Evolutionary conservation across 2,329 filamentous ascomycete species (phyloP).

Genomic region (Colletotrichum tofieldiae): DNA sequence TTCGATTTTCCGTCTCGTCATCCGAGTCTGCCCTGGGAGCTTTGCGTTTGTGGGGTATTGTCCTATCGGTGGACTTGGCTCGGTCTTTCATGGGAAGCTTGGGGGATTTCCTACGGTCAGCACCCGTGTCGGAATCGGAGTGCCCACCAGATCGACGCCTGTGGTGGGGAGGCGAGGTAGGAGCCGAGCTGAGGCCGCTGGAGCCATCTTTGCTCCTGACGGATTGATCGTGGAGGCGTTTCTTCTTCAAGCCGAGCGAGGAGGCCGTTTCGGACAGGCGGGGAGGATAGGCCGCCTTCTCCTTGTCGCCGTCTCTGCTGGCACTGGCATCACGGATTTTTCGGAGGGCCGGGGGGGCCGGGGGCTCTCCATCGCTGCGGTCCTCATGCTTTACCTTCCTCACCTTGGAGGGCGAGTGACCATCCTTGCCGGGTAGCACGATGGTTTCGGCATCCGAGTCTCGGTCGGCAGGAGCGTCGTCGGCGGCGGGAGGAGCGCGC

Average conservation of each 20-base stretch:
- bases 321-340: conserved; percentile 53
- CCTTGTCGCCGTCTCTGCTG: conserved; percentile 55
- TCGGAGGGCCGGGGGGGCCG: conserved; percentile 50
- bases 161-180: conserved; percentile 67
- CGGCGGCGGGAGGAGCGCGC: conserved; percentile 51
- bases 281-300: conserved; percentile 52
- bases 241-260: conserved; percentile 61
- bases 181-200: conserved; percentile 72
- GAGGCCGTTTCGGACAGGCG: conserved; percentile 47
- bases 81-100: conserved; percentile 65
- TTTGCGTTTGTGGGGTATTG: conserved; percentile 68
- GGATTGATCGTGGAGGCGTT: conserved; percentile 60
- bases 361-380: conserved; percentile 70
- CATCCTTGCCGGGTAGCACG: conserved; percentile 76
- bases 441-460: conserved; percentile 83
- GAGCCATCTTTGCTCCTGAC: conserved; percentile 66
- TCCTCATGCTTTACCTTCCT: conserved; percentile 78
- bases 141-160: conserved; percentile 55
- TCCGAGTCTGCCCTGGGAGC: conserved; percentile 69
- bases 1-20: conserved; percentile 69
- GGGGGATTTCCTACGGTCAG: conserved; percentile 58
- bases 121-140: conserved; percentile 72
- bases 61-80: conserved; percentile 63
- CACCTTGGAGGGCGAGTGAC: conserved; percentile 74
- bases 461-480: conserved; percentile 66